Conservation (phyloP, 495 filamentous ascomycete species). For the Penicillium longicatenatum region DNA sequence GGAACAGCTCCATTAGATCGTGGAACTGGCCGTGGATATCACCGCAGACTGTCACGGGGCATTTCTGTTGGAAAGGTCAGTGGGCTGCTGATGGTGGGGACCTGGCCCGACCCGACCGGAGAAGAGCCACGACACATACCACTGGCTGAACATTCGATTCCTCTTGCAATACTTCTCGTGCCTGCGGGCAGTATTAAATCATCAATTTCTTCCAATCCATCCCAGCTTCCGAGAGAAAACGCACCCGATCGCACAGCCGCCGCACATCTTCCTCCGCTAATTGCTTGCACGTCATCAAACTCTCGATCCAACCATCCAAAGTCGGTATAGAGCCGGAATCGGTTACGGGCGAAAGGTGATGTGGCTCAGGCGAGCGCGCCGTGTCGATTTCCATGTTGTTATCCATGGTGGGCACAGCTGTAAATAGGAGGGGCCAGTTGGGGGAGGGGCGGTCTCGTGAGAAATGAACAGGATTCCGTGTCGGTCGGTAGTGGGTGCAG, state of each 20-base stretch:
- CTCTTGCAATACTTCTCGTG: slow-evolving; percentile 92
- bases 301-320: slow-evolving; percentile 97
- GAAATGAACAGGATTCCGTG: slow-evolving; percentile 24
- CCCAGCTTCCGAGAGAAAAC: slow-evolving; percentile 28
- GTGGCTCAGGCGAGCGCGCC: slow-evolving; percentile 79
- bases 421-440: slow-evolving; percentile 35
- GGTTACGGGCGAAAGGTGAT: slow-evolving; percentile 67
- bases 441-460: slow-evolving; percentile 48
- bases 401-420: slow-evolving; percentile 65
- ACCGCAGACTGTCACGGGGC: slow-evolving; percentile 89
- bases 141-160: slow-evolving; percentile 99
- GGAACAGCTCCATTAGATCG: slow-evolving; percentile 93
- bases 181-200: slow-evolving; percentile 51
- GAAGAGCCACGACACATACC: slow-evolving; percentile 60
- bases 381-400: slow-evolving; percentile 94
- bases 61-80: slow-evolving; percentile 66
- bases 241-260: slow-evolving; percentile 94
- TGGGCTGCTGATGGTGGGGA: slow-evolving; percentile 10
- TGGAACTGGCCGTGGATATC: slow-evolving; percentile 95
- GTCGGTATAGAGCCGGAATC: slow-evolving; percentile 91
- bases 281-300: slow-evolving; percentile 98
- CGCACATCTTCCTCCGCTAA: slow-evolving; percentile 92
- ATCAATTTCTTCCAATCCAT: slow-evolving; percentile 16
- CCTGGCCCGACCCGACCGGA: slow-evolving; percentile 19
- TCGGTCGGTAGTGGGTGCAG: slow-evolving; percentile 10